Evolutionary conservation across 495 filamentous ascomycete species (phyloP), one percentile per base, ranked within the genome.

Genomic region (Cercophora samala): DNA sequence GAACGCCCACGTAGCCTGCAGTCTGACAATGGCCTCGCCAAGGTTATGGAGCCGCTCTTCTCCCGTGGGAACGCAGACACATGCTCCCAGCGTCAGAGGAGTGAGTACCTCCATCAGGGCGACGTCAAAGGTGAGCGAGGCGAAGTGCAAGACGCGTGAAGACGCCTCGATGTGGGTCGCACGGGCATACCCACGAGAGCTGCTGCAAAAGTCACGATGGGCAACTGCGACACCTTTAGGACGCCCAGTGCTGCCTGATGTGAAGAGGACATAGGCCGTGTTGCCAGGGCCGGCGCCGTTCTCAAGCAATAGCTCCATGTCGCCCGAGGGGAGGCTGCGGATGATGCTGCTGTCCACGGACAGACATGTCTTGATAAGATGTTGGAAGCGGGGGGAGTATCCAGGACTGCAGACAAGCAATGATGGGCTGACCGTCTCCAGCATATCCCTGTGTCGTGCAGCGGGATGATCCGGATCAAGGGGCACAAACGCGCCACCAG

Each of bases 31-130:
- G 15, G 70, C 64, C 1, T 23, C 24, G 51, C 66, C 68, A 5
- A 68, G 64, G 59, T 73, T 59, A 21, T 70, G 76, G 0, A 74
- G 65, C 5, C 87, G 81, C 8, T 87, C 83, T 9, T 88, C 77
- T 58, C 74, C 75, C 61, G 81, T 85, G 4, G 88, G 88, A 46
- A 91, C 81, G 72, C 88, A 91, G 2, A 88, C 79, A 63, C 82
- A 86, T 17, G 83, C 87, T 23, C 88, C 88, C 66, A 84, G 82
- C 11, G 84, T 86, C 21, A 89, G 74, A 1, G 83, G 81, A 19
- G 83, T 81, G 24, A 86, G 75, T 3, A 85, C 83, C 19, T 88
- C 86, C n/a, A 83, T 67, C 15, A 88, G 74, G 32, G 82, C 82
- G 15, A 81, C 82, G 59, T 89, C 87, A 60, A 88, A 89, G 0